A percentile compares a stretch with the other conserved stretches of the same genome.
These are phyloP conservation scores for Penicillium corylophilum DNA, from an alignment of 2,329 filamentous ascomycete genomes.

Conservation along the genomic window DNA sequence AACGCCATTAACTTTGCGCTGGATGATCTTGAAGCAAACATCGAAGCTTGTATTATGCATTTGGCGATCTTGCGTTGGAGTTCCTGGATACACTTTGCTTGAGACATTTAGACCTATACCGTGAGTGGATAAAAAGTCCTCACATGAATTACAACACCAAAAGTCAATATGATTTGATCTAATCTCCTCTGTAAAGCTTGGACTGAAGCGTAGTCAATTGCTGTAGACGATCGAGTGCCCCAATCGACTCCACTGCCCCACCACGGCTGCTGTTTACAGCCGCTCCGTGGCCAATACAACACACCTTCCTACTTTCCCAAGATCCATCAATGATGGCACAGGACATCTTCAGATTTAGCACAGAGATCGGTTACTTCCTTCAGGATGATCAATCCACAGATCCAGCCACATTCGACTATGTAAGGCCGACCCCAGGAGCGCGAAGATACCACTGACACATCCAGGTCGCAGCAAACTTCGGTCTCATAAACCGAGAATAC, in stretches of 20 bases:
- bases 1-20: neutral
- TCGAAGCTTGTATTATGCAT: neutral
- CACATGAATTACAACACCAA: neutral
- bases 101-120: neutral
- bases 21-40: neutral
- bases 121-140: neutral
- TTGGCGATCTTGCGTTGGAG: neutral
- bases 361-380: conserved; percentile 50
- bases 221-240: neutral
- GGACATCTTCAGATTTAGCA: conserved; percentile 36
- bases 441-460: conserved; percentile 1
- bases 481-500: conserved; percentile 50
- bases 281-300: neutral
- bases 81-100: neutral
- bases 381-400: conserved; percentile 53
- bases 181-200: neutral
- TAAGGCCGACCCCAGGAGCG: conserved; percentile 21
- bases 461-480: conserved; percentile 48
- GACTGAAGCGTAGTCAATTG: neutral
- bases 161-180: neutral
- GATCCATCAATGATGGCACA: conserved; percentile 1
- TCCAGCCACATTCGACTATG: conserved; percentile 50
- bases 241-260: neutral
- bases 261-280: neutral
- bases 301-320: neutral